Evolutionary conservation across 208 protist species (phyloP), one percentile per base, ranked within the genome.

Genomic region (Crithidia mellificae): DNA sequence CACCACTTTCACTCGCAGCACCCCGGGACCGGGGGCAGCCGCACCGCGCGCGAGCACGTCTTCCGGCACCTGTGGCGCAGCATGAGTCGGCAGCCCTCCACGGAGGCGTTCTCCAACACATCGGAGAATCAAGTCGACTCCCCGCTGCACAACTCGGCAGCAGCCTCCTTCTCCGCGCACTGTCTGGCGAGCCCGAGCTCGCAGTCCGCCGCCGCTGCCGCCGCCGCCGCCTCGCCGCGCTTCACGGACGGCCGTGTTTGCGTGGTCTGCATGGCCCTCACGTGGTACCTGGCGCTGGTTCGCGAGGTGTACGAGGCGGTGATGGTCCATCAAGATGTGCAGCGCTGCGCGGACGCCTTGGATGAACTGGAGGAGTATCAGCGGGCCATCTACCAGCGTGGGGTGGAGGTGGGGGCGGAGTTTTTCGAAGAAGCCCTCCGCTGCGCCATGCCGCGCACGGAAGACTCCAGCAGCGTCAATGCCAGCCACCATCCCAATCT

Each of bases 221-320:
- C n/a, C n/a, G n/a, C n/a, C n/a, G n/a, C n/a, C 29, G 74, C 71
- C 57, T 76, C 63, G 7, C 54, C 66, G 22, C 68, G 76, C 27
- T 83, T 36, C 72, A 36, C 17, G 20, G 65, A 72, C 34, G 57
- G 70, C 29, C 69, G 51, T 1, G 55, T 69, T 29, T 56, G 75
- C 44, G 65, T 79, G 0, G 78, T 76, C 9, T 77, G 77, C 49
- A 58, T 90, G 38, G 83, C 87, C 44, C 51, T 92, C 34, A 55
- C 78, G 27, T 92, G 87, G 87, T 81, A 83, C 50, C 55, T 92
- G 19, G 34, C 79, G 11, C 49, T 83, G 1, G 22, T 88, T 17
- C 80, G 87, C 29, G 62, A 68, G 30, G 75, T 87, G 43, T 79
- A 86, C 56, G 63, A 75, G 22, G 66, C 81, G 2, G 46, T 92